phyloP scores from a whole-genome alignment of 768 basidiomycete genomes.

The Podaxis sp. region DNA sequence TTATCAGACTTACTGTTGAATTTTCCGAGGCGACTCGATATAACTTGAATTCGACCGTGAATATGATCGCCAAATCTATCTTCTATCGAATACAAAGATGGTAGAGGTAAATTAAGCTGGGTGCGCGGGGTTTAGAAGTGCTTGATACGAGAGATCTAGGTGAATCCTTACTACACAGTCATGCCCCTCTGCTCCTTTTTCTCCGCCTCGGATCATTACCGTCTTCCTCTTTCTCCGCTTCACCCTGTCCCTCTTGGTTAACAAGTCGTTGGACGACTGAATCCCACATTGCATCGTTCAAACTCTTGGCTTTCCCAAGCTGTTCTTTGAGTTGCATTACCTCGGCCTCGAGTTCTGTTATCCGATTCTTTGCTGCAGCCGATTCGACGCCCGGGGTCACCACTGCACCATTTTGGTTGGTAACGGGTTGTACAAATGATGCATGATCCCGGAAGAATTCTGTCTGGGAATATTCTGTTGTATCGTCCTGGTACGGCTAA shows the following conservation, averaged over 20 bases:
- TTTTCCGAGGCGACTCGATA: too few relatives aligned
- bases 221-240: slow-evolving; percentile 21
- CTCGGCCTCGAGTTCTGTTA: slow-evolving; percentile 73
- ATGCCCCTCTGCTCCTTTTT: slow-evolving; percentile 28
- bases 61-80: too few relatives aligned
- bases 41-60: too few relatives aligned
- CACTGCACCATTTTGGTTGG: slow-evolving; percentile 22
- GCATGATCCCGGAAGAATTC: slow-evolving; percentile 67
- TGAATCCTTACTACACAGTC: neutral
- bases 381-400: slow-evolving; percentile 18
- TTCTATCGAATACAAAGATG: neutral
- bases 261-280: slow-evolving; percentile 69
- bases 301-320: slow-evolving; percentile 80
- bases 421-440: slow-evolving; percentile 56
- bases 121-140: neutral
- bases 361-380: slow-evolving; percentile 49
- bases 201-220: slow-evolving; percentile 14
- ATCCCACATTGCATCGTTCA: slow-evolving; percentile 96
- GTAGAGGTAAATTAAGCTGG: neutral
- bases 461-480: slow-evolving; percentile 43
- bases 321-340: slow-evolving; percentile 64
- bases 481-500: slow-evolving; percentile 32
- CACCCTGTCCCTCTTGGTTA: slow-evolving; percentile 19
- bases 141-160: neutral
- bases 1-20: too few relatives aligned